phyloP scores from a whole-genome alignment of 257 asterid species.

The Salvia miltiorrhiza region DNA sequence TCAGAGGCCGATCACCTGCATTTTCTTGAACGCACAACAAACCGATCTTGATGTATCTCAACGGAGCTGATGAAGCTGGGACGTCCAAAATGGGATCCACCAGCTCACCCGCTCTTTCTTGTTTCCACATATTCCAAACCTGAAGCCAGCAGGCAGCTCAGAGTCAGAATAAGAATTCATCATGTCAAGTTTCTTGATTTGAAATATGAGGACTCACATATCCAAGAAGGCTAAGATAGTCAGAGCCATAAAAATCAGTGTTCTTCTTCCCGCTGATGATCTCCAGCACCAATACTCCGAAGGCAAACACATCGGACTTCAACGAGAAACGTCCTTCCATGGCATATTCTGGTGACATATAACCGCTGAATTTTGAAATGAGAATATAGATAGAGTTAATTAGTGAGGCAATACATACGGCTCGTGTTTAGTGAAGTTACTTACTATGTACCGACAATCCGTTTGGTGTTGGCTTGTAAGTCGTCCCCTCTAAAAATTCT shows the following conservation, averaged over 20 bases:
- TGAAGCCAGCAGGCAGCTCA: not conserved
- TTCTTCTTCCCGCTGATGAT: conserved; percentile 29
- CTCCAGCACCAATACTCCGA: conserved; percentile 23
- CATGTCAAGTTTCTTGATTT: not conserved
- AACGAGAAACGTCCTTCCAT: not conserved
- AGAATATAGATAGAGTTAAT: not conserved
- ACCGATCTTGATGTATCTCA: not conserved
- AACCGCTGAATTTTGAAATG: conserved; percentile 19
- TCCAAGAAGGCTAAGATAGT: conserved; percentile 26
- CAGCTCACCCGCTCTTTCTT: not conserved
- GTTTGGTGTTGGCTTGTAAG: conserved; percentile 10
- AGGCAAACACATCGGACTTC: not conserved
- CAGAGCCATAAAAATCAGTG: conserved; percentile 15
- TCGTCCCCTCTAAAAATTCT: conserved; percentile 21
- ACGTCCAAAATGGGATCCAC: not conserved
- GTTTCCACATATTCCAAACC: not conserved
- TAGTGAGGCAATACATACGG: not conserved
- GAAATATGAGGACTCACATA: conserved; percentile 18
- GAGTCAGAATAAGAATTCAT: too few species aligned
- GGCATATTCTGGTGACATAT: not conserved
- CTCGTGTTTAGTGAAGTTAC: not conserved
- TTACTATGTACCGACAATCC: conserved; percentile 24
- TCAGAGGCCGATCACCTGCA: not conserved
- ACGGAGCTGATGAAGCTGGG: not conserved
- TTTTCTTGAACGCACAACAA: not conserved